Conservation (phyloP, 768 basidiomycete genomes). For the Kwoniella pini region DNA sequence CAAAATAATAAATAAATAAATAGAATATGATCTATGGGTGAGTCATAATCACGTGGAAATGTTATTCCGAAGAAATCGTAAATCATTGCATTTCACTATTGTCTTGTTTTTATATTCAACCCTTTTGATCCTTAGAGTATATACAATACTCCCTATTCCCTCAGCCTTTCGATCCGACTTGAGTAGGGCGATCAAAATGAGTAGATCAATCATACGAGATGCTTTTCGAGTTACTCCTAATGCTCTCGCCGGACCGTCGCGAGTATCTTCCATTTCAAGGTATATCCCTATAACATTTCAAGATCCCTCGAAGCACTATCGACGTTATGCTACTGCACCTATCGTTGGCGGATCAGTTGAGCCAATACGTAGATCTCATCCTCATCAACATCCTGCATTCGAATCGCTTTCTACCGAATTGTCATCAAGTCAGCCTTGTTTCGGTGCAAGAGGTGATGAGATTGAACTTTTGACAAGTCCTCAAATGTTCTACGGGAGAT, state of each 20-base stretch:
- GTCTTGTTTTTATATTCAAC: background rate
- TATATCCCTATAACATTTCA: background rate
- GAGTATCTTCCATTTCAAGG: background rate
- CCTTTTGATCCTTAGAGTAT: too few relatives aligned
- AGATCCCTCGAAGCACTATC: background rate
- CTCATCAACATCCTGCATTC: slow-evolving; percentile 32
- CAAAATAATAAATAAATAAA: too few relatives aligned
- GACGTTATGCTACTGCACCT: slow-evolving; percentile 4
- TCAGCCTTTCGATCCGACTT: too few relatives aligned
- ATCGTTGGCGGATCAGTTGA: background rate
- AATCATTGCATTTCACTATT: background rate
- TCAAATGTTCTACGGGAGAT: slow-evolving; percentile 60
- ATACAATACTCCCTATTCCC: too few relatives aligned
- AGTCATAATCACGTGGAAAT: slow-evolving; percentile 4
- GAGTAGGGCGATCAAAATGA: background rate
- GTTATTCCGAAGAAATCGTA: background rate
- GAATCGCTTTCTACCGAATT: slow-evolving; percentile 23
- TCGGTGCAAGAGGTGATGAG: slow-evolving; percentile 55
- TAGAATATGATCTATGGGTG: background rate
- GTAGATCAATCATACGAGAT: background rate
- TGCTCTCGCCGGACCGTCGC: background rate
- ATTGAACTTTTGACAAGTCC: slow-evolving; percentile 65
- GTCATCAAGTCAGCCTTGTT: slow-evolving; percentile 48
- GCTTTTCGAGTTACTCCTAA: background rate
- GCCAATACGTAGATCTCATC: slow-evolving; percentile 11